These are phyloP conservation scores for Marasmius tenuissimus DNA, from an alignment of 1,284 basidiomycete species.

Conservation along the genomic window DNA sequence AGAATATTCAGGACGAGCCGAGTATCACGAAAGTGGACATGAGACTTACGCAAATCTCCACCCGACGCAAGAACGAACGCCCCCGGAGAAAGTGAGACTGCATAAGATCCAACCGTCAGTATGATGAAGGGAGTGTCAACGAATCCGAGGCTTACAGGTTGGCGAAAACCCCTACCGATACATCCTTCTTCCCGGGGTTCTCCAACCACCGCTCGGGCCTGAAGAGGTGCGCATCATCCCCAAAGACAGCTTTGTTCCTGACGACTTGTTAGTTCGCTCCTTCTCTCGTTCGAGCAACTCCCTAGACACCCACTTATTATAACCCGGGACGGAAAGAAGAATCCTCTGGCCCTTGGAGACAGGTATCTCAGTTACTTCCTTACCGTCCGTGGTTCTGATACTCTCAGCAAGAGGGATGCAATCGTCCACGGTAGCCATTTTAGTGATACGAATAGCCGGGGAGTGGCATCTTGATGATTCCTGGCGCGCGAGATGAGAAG, in stretches of 20 bases:
- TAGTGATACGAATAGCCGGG: slow-evolving; percentile 25
- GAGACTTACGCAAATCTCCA: slow-evolving; percentile 20
- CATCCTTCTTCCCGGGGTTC: slow-evolving; percentile 17
- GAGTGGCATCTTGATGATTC: slow-evolving; percentile 40
- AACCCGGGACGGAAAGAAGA: slow-evolving; percentile 25
- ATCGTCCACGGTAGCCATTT: slow-evolving; percentile 33
- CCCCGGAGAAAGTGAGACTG: slow-evolving; percentile 26
- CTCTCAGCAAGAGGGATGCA: slow-evolving; percentile 38
- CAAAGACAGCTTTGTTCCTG: slow-evolving; percentile 30
- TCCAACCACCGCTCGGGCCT: slow-evolving; percentile 29
- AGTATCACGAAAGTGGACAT: not conserved
- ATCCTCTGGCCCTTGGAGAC: slow-evolving; percentile 37
- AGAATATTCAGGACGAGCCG: not conserved
- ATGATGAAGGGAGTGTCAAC: not conserved
- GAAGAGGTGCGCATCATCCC: slow-evolving; percentile 29
- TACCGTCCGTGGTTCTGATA: slow-evolving; percentile 28
- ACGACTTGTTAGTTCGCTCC: not conserved
- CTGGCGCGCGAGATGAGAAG: slow-evolving; percentile 11
- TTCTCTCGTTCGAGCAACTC: not conserved
- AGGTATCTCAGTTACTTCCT: slow-evolving; percentile 32
- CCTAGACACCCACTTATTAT: slow-evolving; percentile 27
- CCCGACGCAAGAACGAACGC: slow-evolving; percentile 30
- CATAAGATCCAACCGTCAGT: not conserved
- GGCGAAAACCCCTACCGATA: slow-evolving; percentile 27
- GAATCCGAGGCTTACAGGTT: slow-evolving; percentile 27